Conservation (phyloP, 257 asterid genomes). For the Penstemon eatonii region DNA sequence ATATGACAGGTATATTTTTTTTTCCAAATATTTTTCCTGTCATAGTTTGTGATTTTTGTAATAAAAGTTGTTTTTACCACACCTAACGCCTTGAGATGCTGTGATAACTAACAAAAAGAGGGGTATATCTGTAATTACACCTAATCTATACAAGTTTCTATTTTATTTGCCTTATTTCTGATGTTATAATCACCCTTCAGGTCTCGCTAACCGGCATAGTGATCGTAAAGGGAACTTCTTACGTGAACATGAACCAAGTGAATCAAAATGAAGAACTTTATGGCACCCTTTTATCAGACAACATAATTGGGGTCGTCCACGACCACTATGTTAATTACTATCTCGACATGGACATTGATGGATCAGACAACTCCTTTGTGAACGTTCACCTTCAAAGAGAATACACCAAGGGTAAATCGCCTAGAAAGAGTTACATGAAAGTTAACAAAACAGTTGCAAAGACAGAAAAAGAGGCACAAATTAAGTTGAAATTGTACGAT, state of each 20-base stretch:
- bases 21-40: too few species aligned
- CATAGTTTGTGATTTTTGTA: too few species aligned
- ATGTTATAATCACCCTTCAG: constrained; percentile 33
- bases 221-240: constrained; percentile 87
- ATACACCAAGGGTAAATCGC: constrained; percentile 60
- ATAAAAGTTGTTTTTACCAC: too few species aligned
- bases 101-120: too few species aligned
- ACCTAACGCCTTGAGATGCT: too few species aligned
- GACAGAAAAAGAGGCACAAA: constrained; percentile 87
- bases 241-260: constrained; percentile 70
- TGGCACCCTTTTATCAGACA: constrained; percentile 80
- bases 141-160: not conserved
- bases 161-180: not conserved
- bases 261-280: constrained; percentile 57
- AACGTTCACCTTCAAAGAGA: constrained; percentile 77
- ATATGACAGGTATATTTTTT: too few species aligned
- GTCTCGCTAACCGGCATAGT: constrained; percentile 85
- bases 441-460: constrained; percentile 66
- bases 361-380: constrained; percentile 72
- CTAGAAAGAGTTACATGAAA: constrained; percentile 81
- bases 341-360: constrained; percentile 92
- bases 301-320: constrained; percentile 85
- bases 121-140: too few species aligned
- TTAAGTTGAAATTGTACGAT: constrained; percentile 62
- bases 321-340: constrained; percentile 85